Base-by-base conservation (phyloP, 2,329 filamentous ascomycete species). In the Mycosphaerella sp. region DNA sequence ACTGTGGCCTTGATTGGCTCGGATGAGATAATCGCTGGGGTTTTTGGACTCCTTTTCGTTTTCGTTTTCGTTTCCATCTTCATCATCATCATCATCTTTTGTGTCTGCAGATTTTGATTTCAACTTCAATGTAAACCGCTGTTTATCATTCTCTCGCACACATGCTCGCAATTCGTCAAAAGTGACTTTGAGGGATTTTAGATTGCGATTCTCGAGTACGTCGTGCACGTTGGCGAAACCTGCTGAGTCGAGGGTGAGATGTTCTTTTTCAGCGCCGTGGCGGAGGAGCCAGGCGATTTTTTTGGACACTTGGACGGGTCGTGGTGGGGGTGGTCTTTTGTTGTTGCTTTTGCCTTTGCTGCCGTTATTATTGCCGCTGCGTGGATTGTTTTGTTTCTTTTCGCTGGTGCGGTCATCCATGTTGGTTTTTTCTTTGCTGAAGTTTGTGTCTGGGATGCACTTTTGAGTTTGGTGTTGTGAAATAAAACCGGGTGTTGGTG, bases 1-100 rank as follows among this genome's bases (percentile, higher is more conserved):
- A 64, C 83, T 89, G 75, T 97, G 93, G 51, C 93, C 93, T 74
- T 97, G 93, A 67, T 95, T 95, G 29, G 93, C 93, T 65, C 93
- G 89, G 73, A 98, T 96, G 32, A 95, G 78, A 75, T 85, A 96
- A 69, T 86, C 78, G 0, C 78, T 70, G 0, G 88, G 78, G 47
- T 17, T 17, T 86, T 75, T 26, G 26, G 26, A 26, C 26, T 29
- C 6, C 3, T 29, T 6, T 6, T 29, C 6, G 4, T 29, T 29
- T 6, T 29, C 26, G 1, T 29, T 29, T 29, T 43, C 43, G 4
- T 63, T 59, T 31, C 70, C 69, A 29, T 59, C 57, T 4, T 66
- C 67, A 0, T 62, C 60, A 1, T 17, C 12, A 7, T 44, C 12
- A 12, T 47, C 12, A 26, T 23, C 56, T 31, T 34, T 64, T 56